Evolutionary conservation across 1,284 basidiomycete genomes (phyloP).

Genomic region (Puccinia novopanici): DNA sequence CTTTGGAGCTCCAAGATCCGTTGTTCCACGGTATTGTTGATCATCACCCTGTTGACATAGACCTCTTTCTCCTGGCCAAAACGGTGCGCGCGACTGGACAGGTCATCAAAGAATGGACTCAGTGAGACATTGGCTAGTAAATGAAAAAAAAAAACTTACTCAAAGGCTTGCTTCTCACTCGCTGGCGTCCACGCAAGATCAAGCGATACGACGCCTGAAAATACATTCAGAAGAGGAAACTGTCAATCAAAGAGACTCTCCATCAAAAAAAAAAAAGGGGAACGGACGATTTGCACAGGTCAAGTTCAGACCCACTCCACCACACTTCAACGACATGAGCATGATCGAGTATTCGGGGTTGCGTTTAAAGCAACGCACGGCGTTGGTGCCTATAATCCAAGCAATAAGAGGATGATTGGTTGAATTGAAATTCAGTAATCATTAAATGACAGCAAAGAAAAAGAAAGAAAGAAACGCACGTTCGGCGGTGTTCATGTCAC

Average conservation of each 20-base stretch:
- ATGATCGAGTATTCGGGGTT: constrained; percentile 57
- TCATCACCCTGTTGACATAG: constrained; percentile 49
- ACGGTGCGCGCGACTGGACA: constrained; percentile 50
- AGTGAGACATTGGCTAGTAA: neutral
- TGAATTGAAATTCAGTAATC: neutral
- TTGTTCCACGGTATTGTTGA: constrained; percentile 59
- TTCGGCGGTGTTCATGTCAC: constrained; percentile 57
- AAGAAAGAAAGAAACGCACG: constrained; percentile 49
- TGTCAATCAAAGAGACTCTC: neutral
- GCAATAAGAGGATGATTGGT: neutral
- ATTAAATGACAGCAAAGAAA: no score
- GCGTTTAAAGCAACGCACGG: constrained; percentile 54
- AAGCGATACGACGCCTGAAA: constrained; percentile 65
- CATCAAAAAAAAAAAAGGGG: neutral
- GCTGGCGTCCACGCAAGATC: constrained; percentile 70
- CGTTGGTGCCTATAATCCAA: constrained; percentile 41
- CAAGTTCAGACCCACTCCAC: constrained; percentile 58
- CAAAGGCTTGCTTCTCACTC: constrained; percentile 62
- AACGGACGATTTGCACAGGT: constrained; percentile 37
- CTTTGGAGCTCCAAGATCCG: constrained; percentile 57
- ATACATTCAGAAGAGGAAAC: neutral
- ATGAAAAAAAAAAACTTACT: constrained; percentile 61
- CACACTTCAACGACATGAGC: constrained; percentile 60
- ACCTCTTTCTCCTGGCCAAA: constrained; percentile 38
- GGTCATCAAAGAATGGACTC: constrained; percentile 37